Conservation (phyloP, 2,329 filamentous ascomycete genomes). For the Pseudogymnoascus sp. region DNA sequence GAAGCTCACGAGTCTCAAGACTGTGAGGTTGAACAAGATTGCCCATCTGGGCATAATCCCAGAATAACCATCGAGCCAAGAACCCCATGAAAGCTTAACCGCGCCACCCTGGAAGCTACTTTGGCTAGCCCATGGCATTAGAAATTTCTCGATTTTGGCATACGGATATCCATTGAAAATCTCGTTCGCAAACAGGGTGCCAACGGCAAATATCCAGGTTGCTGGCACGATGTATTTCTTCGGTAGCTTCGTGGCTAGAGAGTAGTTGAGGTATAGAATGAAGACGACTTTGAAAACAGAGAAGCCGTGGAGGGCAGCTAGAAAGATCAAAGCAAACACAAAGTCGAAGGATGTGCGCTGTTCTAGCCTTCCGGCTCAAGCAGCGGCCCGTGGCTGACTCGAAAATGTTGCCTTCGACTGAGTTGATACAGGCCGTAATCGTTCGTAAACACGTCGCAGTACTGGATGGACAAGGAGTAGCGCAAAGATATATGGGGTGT, state of each 20-base stretch:
- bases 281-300: conserved; percentile 74
- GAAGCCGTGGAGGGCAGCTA: conserved; percentile 74
- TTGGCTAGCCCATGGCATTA: conserved; percentile 31
- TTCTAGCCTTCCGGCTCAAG: conserved; percentile 52
- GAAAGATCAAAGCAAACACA: conserved; percentile 71
- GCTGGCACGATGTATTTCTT: conserved; percentile 62
- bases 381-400: conserved; percentile 18
- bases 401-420: background rate
- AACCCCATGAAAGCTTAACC: conserved; percentile 44
- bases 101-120: conserved; percentile 8
- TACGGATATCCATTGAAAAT: conserved; percentile 71
- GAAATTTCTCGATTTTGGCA: conserved; percentile 50
- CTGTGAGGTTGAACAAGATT: conserved; percentile 94
- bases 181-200: conserved; percentile 84
- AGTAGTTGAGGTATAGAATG: conserved; percentile 78
- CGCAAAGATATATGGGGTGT: conserved; percentile 71
- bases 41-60: conserved; percentile 91
- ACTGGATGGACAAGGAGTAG: conserved; percentile 75
- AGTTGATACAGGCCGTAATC: conserved; percentile 22
- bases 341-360: conserved; percentile 78
- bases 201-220: conserved; percentile 89
- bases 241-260: conserved; percentile 66
- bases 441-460: conserved; percentile 65
- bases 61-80: conserved; percentile 69
- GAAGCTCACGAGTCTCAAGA: conserved; percentile 89